phyloP scores from a whole-genome alignment of 371 early-diverging fungal species.

The Nosema muscidifuracis region DNA sequence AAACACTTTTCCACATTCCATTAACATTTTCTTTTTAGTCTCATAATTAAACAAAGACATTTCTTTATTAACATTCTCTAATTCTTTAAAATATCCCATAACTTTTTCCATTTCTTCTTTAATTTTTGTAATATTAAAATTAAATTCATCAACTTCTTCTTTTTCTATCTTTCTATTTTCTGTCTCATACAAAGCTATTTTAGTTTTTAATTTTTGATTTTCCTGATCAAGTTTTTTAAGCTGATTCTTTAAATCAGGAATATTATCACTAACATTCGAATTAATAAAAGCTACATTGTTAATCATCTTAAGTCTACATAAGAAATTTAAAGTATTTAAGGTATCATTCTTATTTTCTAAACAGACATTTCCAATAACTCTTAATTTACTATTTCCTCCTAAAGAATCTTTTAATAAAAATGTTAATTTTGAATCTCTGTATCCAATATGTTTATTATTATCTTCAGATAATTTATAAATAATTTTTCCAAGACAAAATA shows the following conservation, averaged over 20 bases:
- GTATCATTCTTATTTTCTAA: conserved; percentile 53
- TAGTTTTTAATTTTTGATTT: conserved; percentile 51
- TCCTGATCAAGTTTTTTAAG: conserved; percentile 49
- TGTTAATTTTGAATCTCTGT: conserved; percentile 71
- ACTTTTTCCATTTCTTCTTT: background rate
- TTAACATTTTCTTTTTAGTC: background rate
- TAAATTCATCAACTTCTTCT: background rate
- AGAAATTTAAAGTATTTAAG: conserved; percentile 57
- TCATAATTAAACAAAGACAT: background rate
- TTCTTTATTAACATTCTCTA: background rate
- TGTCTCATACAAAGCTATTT: conserved; percentile 20
- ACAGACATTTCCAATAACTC: conserved; percentile 65
- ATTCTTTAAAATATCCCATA: background rate
- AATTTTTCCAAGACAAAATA: conserved; percentile 68
- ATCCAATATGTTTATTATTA: conserved; percentile 66
- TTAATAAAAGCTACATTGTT: conserved; percentile 53
- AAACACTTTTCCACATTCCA: background rate
- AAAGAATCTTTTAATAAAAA: conserved; percentile 67
- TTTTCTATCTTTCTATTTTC: background rate
- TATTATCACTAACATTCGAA: conserved; percentile 40
- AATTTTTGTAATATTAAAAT: background rate
- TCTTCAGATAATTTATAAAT: conserved; percentile 68
- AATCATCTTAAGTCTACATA: conserved; percentile 57
- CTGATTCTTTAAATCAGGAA: conserved; percentile 51
- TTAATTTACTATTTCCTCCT: conserved; percentile 69